Evolutionary conservation across 805 yeast species (phyloP), one percentile per base, ranked within the genome.

Genomic region (Metschnikowia baotianmanensis): DNA sequence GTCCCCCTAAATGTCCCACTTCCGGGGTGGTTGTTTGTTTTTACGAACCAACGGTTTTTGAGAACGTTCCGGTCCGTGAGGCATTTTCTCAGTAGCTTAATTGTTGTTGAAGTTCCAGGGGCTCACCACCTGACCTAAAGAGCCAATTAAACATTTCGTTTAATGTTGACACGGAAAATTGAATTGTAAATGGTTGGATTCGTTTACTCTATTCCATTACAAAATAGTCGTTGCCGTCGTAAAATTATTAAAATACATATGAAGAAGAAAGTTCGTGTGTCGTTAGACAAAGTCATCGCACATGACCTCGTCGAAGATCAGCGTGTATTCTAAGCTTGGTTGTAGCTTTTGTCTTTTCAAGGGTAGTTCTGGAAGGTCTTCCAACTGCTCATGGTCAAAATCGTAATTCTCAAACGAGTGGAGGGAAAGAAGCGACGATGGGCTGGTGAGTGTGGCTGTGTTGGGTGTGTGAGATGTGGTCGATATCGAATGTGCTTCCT

Each of bases 381-480:
- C 50, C 27, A 35, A 23, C 33, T 36, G 24, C 11, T 51, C 52
- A 36, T 40, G 38, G 33, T 48, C 47, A 34, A 46, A 45, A 31
- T 55, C 59, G 40, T 56, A 55, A 39, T 53, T 46, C 30, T 47
- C 55, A 40, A 52, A 56, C 15, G 65, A 57, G 36, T 58, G 60
- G 38, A 66, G 56, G 36, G 67, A 61, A 32, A 66, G 56, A 17
- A 67, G 56, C 32, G 68, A 62, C 24, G 63, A 56, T 12, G 72
- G 70, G 23, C 67, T 60, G 2, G 70, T 61, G 41, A 62, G 49
- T 28, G 63, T 56, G 31, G 48, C 53, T 19, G 47, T 38, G 22
- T 46, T 37, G 25, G 48, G 38, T 19, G 41, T 36, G 26, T 23
- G 34, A 28, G 29, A 30, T 4, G 43, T 22, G 21, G 31, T 17